phyloP scores from a whole-genome alignment of 768 basidiomycete genomes.

The Panaeolus papilionaceus region DNA sequence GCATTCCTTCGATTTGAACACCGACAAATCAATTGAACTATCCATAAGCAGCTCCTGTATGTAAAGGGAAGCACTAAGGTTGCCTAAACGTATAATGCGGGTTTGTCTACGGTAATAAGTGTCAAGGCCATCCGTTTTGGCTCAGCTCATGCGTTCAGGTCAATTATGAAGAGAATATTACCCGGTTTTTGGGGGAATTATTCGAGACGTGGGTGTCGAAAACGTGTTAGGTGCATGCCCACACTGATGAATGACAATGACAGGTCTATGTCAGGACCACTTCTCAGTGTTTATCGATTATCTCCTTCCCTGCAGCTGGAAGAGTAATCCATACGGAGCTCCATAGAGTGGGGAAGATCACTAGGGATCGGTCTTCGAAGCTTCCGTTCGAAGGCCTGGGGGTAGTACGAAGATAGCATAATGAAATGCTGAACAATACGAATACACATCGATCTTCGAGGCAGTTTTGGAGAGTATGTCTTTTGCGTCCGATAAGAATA shows the following conservation, averaged over 20 bases:
- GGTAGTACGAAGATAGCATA: not conserved
- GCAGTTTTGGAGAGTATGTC: not conserved
- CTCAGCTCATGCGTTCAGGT: not conserved
- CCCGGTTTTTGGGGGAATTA: not conserved
- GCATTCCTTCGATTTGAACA: conserved; percentile 7
- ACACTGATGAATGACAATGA: conserved; percentile 3
- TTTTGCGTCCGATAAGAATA: not conserved
- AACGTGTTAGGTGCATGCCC: conserved; percentile 5
- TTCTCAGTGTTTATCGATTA: not conserved
- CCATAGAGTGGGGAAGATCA: not conserved
- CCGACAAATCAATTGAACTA: not conserved
- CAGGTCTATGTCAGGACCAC: conserved; percentile 5
- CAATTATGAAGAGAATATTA: not conserved
- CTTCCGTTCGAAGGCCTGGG: not conserved
- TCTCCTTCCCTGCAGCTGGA: not conserved
- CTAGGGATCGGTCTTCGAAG: not conserved
- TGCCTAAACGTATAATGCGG: not conserved
- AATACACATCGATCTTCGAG: not conserved
- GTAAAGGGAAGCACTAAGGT: not conserved
- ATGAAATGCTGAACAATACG: conserved; percentile 4
- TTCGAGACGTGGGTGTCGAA: not conserved
- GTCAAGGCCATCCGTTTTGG: not conserved
- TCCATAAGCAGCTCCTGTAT: not conserved
- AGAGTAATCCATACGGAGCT: not conserved
- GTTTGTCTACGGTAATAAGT: not conserved